phyloP scores from a whole-genome alignment of 2,329 filamentous ascomycete species.

The Cladosporium austrohemisphaericum region DNA sequence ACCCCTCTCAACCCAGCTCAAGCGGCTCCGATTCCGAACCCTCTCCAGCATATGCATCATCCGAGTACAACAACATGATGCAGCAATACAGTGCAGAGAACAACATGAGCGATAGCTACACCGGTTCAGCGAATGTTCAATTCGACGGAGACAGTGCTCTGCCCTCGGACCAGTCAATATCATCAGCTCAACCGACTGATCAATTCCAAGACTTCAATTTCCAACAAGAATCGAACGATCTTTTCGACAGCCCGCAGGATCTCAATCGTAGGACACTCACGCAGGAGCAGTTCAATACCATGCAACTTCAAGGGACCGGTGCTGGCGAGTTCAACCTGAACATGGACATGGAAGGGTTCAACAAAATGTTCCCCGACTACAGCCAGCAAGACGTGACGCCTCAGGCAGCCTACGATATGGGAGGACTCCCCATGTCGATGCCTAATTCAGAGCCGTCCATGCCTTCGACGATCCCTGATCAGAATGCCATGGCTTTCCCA shows the following conservation, averaged over 20 bases:
- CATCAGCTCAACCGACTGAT: conserved; percentile 2
- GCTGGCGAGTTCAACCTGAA: not conserved
- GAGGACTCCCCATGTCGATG: conserved; percentile 20
- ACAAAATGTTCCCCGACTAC: conserved; percentile 24
- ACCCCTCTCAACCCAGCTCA: conserved; percentile 16
- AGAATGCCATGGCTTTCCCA: conserved; percentile 23
- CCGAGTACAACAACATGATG: conserved; percentile 33
- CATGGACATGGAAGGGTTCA: conserved; percentile 4
- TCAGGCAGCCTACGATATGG: conserved; percentile 21
- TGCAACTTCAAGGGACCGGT: conserved; percentile 20
- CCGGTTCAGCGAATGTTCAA: conserved; percentile 2
- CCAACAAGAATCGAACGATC: conserved; percentile 13
- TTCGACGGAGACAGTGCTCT: not conserved
- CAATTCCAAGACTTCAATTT: conserved; percentile 10
- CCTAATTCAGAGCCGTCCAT: conserved; percentile 29
- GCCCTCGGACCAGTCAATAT: not conserved
- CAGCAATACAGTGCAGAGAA: conserved; percentile 22
- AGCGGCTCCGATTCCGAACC: conserved; percentile 29
- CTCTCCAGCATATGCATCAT: conserved; percentile 29
- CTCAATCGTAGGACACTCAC: conserved; percentile 35
- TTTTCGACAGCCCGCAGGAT: conserved; percentile 33
- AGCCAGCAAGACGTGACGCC: conserved; percentile 23
- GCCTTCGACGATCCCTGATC: conserved; percentile 27
- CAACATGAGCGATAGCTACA: not conserved
- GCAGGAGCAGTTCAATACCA: conserved; percentile 36